Evolutionary conservation across 805 yeast genomes (phyloP), one percentile per base, ranked within the genome.

Genomic region (Cyberlindnera veronae): DNA sequence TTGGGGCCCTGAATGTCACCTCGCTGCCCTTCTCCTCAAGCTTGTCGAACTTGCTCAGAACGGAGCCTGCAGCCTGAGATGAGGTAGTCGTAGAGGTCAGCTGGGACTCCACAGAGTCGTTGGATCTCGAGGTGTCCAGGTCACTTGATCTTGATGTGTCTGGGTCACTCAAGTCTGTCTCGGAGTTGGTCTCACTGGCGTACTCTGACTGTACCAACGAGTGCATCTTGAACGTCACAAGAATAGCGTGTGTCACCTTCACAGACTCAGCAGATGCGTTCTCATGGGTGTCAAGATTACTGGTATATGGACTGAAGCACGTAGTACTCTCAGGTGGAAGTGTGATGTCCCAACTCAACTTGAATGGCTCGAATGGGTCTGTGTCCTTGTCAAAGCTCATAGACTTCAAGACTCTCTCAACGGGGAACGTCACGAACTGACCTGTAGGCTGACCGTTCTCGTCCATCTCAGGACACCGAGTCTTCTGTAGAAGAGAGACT

Each of bases 261-360:
- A 46, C 26, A 2, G 32, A 39, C 7, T 27, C 29, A 5, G 16
- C 17, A 9, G 8, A n/a, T 4, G 17, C 7, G 8, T 32, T 33
- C 2, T 41, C 46, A 6, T 21, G 29, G 3, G 15, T 13, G 2
- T 40, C 46, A 14, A 18, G 17, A 19, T 48, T 43, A 26, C 53
- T 49, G 6, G 49, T 46, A 26, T 41, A 53, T 4, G 58, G 51
- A 16, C 38, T 34, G 26, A 50, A 45, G 13, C 30, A 10, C 40
- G 36, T 23, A 12, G 16, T 23, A 11, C n/a, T 24, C 8, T n/a
- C n/a, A n/a, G 31, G 21, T 10, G 55, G 53, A 2, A 52, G 19
- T 20, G 22, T 29, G 6, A 49, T 15, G 2, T 22, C 29, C 45
- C 46, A 46, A 12, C 13, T 21, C 24, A 35, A n/a, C 22, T 29